Evolutionary conservation across 805 yeast genomes (phyloP), one percentile per base, ranked within the genome.

Genomic region (Candida oleophila): DNA sequence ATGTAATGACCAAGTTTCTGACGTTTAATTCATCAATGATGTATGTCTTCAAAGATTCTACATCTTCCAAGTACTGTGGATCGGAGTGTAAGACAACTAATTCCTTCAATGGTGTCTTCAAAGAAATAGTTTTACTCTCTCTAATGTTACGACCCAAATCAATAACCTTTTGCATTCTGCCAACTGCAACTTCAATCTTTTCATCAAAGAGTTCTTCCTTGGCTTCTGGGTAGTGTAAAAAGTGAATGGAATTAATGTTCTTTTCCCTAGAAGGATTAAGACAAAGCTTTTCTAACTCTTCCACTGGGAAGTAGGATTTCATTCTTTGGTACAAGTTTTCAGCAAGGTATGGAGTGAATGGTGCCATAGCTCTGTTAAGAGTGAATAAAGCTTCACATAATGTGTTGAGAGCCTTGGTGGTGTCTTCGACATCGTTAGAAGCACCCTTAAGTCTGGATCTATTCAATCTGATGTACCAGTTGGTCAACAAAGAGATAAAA

Each of bases 391-490:
- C 96, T 66, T 90, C 96, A 47, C 91, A 83, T 68, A 94, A 76
- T 20, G 97, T 87, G 73, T 94, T 94, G 61, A 94, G 79, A 41
- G 97, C 97, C 60, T 80, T 80, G 56, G 82, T 68, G 59, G 97
- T 86, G 64, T 94, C 99, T 47, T 82, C 85, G 43, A 81, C 69
- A 50, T 80, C 85, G 62, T 86, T 94, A 28, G 72, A 50, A 53
- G 65, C 66, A 65, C 98, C 98, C 85, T 94, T 94, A 62, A 94
- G 81, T 78, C 99, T 92, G 75, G 89, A 83, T 76, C 99, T 91
- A 77, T 94, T 94, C 71, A 94, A 88, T 69, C 99, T 86, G 66
- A 94, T 94, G 76, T 94, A 94, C 98, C 98, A 94, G 76, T 94
- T 94, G 55, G 99, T 94, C 70, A 94, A 80, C 64, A 89, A 89